Base-by-base conservation (phyloP, 164 flowering plant genomes). In the Warburgia ugandensis region DNA sequence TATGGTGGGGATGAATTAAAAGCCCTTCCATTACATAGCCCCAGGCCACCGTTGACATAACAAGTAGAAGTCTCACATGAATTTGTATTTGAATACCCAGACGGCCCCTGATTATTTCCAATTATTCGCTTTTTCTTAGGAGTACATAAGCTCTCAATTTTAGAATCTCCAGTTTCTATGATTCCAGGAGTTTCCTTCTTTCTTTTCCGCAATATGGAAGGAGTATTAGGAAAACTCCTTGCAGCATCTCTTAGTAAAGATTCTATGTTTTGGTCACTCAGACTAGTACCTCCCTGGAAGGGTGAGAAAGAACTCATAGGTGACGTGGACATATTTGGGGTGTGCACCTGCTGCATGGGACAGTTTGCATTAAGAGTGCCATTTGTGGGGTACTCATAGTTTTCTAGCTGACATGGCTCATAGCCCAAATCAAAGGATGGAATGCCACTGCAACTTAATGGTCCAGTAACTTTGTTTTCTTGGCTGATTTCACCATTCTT, bases 141-240 rank as follows among this genome's bases (percentile, higher is more conserved):
- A n/a, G n/a, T n/a, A n/a, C n/a, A n/a, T n/a, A n/a, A n/a, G n/a
- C n/a, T 55, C 56, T 32, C 61, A 45, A 26, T 52, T 58, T 59
- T 59, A 33, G 65, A 59, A n/a, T n/a, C n/a, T n/a, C n/a, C n/a
- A n/a, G n/a, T n/a, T n/a, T n/a, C n/a, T n/a, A n/a, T n/a, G n/a
- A n/a, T n/a, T 16, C n/a, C 55, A 48, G 60, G 63, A 51, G 50
- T 23, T 55, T 62, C 69, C n/a, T 58, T 58, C 64, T 72, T 80
- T 68, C 97, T 78, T 65, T 81, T 94, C 42, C 95, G 63, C 23
- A 86, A 56, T 48, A 94, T 94, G 45, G 97, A 84, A 60, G 99
- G 99, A 54, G 92, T 84, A 55, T 78, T 80, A 3, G 84, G 80
- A 52, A 79, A 94, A 49, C 70, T 88, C 70, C 45, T 71, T 13